phyloP scores from a whole-genome alignment of 768 basidiomycete species.

The Lentinula raphanica region DNA sequence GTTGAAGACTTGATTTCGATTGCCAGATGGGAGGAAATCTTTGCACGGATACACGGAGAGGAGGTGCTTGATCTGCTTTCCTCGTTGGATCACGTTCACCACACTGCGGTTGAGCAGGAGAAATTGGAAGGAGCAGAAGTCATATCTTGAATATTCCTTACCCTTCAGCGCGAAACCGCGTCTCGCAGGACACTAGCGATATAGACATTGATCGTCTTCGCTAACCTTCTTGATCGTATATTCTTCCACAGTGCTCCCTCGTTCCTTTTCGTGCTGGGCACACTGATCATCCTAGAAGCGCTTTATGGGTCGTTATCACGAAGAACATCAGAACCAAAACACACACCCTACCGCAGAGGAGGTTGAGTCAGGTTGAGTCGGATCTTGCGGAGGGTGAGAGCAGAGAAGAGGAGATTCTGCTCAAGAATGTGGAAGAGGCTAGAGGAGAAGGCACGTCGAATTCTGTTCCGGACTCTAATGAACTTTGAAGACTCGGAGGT shows the following conservation, averaged over 20 bases:
- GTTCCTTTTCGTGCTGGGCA: conserved; percentile 55
- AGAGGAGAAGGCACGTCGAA: neutral
- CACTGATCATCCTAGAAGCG: conserved; percentile 58
- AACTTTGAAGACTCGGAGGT: neutral
- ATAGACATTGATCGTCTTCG: conserved; percentile 62
- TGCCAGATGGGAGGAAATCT: too few relatives aligned
- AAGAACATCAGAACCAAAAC: neutral
- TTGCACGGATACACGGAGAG: too few relatives aligned
- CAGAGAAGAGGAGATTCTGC: neutral
- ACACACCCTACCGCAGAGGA: neutral
- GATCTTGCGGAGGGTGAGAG: neutral
- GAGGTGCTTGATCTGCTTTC: too few relatives aligned
- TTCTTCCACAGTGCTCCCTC: conserved; percentile 62
- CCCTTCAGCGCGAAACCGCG: conserved; percentile 55
- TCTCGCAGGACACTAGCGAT: conserved; percentile 58
- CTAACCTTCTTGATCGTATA: conserved; percentile 56
- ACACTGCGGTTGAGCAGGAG: too few relatives aligned
- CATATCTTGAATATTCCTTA: too few relatives aligned
- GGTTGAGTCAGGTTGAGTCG: neutral
- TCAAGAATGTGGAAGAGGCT: conserved; percentile 2
- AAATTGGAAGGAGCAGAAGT: too few relatives aligned
- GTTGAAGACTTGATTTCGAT: too few relatives aligned
- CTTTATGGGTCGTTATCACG: conserved; percentile 30
- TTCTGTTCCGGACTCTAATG: neutral
- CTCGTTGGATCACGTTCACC: too few relatives aligned